phyloP scores from a whole-genome alignment of 805 yeast genomes.

The Yarrowia sp. region DNA sequence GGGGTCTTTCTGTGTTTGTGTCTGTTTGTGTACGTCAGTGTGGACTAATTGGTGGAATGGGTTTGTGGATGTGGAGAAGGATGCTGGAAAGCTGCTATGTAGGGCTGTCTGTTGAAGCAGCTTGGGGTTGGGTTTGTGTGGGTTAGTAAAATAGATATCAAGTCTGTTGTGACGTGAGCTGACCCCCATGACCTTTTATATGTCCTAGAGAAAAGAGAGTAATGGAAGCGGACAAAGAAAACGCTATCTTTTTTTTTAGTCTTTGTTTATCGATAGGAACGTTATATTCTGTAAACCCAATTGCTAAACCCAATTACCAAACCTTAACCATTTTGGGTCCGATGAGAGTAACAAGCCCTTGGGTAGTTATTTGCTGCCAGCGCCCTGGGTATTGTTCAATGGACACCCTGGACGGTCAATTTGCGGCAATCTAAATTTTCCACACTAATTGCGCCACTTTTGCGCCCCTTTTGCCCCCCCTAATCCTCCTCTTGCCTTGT shows the following conservation, averaged over 20 bases:
- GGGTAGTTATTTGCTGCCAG: too few relatives aligned
- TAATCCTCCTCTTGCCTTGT: neutral
- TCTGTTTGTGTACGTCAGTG: neutral
- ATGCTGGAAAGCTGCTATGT: conserved; percentile 4
- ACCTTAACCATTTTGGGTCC: neutral
- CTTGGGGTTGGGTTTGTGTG: neutral
- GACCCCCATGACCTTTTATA: conserved; percentile 25
- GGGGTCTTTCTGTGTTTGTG: neutral
- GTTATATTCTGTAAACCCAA: neutral
- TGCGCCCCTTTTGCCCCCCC: neutral
- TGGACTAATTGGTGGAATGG: neutral
- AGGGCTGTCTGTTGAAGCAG: conserved; percentile 24
- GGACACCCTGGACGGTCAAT: too few relatives aligned
- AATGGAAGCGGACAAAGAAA: conserved; percentile 10
- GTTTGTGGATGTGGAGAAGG: neutral
- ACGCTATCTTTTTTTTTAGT: neutral
- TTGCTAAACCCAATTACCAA: neutral
- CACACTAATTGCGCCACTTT: neutral
- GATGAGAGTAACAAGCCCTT: conserved; percentile 15
- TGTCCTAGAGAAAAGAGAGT: conserved; percentile 6
- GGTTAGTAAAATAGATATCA: neutral
- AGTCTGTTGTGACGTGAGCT: neutral
- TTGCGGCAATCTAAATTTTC: neutral
- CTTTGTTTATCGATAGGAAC: conserved; percentile 17
- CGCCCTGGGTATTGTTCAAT: too few relatives aligned